Evolutionary conservation across 1,284 basidiomycete genomes (phyloP), one percentile per base, ranked within the genome.

Genomic region (Anthracocystis walkeri): DNA sequence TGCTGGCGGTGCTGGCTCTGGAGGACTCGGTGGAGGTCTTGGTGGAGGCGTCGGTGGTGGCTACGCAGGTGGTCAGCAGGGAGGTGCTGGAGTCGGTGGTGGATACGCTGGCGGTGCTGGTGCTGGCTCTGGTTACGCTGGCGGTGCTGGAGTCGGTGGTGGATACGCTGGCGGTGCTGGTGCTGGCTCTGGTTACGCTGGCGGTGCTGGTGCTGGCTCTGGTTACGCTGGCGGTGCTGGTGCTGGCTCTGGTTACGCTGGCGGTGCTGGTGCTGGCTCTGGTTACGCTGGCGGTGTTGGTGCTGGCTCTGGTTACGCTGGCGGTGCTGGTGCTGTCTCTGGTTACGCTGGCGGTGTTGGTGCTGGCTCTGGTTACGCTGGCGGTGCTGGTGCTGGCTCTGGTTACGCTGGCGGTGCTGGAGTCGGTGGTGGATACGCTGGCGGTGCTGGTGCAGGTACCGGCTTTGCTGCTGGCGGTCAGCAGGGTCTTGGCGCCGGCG

Each of bases 261-360:
- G 5, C 18, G 53, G 40, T 35, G 54, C n/a, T 42, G 48, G 54
- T 46, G 40, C 25, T 38, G 55, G 40, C 23, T 41, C 7, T 20
- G 50, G n/a, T 21, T 56, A 21, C 14, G 48, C 23, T 64, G 46
- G n/a, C 14, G 61, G 53, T 27, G 25, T n/a, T 20, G 60, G 52
- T 20, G 41, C 8, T 33, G 58, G 50, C 20, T 23, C 50, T 46
- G 58, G 27, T 5, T 29, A 29, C 7, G n/a, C 7, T 21, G 7
- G 23, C 18, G 50, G 40, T 38, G 50, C 40, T 21, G 51, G 41
- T 46, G 42, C 41, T 46, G 58, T 31, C 29, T 3, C 23, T 49
- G 52, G 44, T 7, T 33, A 11, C 12, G 29, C 31, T 25, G 51
- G 35, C 20, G 53, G 42, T 29, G 45, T 11, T 3, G 52, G 11